Evolutionary conservation across 768 basidiomycete species (phyloP), one percentile per base, ranked within the genome.

Genomic region (Pilatotrama ljubarskyi): DNA sequence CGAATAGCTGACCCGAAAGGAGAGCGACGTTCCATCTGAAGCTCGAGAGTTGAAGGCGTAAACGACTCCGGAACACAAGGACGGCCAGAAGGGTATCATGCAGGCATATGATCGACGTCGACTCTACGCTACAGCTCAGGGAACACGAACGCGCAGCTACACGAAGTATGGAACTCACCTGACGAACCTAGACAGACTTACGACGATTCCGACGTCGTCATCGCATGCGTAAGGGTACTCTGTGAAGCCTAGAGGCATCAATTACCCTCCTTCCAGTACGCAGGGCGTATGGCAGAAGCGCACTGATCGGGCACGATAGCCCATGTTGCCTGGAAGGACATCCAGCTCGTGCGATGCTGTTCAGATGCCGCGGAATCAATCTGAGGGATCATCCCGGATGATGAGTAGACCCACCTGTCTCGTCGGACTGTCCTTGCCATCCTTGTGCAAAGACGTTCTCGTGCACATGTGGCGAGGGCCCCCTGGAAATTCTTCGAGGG

Each of bases 21-120:
- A 36, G 25, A 44, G 25, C 5, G 17, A n/a, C 37, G 55, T 56
- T 48, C 55, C 42, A 56, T 56, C 43, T 38, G 54, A 55, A 54
- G 18, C 18, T 20, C 17, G 42, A 37, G 18, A 36, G 35, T 10
- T 32, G 29, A 24, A 47, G 20, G 37, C 25, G 32, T 20, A 32
- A 20, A 13, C 20, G 5, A n/a, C 24, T n/a, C 7, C 25, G 1
- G 46, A 48, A 22, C 44, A 9, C 5, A 15, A 15, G 14, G 6
- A 29, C 9, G 1, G 46, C 5, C 25, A 32, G 29, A 32, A 32
- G 29, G 10, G 10, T 32, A 32, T 32, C 29, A 32, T 32, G 29
- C 29, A 25, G 6, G 15, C 26, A 25, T 1, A 14, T 29, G 46
- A 48, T 48, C 46, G 46, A 48, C 14, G 11, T 15, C 17, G 26